phyloP scores from a whole-genome alignment of 768 basidiomycete species.

The Gyrodon lividus region DNA sequence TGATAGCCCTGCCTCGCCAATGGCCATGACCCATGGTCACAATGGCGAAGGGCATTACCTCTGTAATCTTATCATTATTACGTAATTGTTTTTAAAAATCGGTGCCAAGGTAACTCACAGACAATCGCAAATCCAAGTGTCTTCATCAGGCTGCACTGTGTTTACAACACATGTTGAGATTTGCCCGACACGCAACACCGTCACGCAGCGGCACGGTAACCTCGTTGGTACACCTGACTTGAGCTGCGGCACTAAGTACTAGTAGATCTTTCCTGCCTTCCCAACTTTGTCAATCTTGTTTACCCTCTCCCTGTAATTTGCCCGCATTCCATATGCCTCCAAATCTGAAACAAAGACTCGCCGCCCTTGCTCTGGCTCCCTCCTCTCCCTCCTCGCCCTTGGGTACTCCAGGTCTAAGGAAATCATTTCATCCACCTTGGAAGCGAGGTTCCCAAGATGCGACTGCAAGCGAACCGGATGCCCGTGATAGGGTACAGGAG shows the following conservation, averaged over 20 bases:
- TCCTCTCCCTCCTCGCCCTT: conserved; percentile 47
- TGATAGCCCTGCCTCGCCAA: too few relatives aligned
- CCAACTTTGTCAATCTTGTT: background rate
- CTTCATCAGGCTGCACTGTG: background rate
- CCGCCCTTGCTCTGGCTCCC: conserved; percentile 55
- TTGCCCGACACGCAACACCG: background rate
- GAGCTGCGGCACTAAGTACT: background rate
- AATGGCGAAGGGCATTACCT: too few relatives aligned
- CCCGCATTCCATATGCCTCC: conserved; percentile 26
- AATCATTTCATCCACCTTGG: conserved; percentile 55
- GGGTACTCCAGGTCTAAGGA: conserved; percentile 23
- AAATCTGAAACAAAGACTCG: conserved; percentile 65
- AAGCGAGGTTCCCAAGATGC: conserved; percentile 37
- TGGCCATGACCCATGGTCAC: too few relatives aligned
- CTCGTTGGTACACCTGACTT: background rate
- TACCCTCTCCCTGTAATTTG: background rate
- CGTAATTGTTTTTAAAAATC: too few relatives aligned
- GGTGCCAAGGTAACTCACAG: too few relatives aligned
- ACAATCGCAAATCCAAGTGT: too few relatives aligned
- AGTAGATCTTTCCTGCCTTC: background rate
- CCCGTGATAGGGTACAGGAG: conserved; percentile 52
- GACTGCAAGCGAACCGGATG: conserved; percentile 26
- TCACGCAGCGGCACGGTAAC: background rate
- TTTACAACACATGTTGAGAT: conserved; percentile 11
- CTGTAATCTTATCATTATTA: too few relatives aligned